Conservation (phyloP, 441 rosid genomes). For the Raphanus hybrid region DNA sequence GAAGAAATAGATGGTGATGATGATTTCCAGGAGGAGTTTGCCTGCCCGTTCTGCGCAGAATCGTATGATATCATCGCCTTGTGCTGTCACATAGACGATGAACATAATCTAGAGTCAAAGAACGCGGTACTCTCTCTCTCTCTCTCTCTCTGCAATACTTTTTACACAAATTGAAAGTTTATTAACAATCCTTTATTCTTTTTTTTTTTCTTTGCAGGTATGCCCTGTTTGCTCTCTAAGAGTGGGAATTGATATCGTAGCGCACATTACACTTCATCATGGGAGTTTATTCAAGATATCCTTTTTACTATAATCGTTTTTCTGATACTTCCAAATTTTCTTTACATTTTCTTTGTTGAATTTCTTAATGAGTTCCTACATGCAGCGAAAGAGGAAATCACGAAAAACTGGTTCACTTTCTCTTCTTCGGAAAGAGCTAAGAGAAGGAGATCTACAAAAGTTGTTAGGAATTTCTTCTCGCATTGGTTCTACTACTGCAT, state of each 20-base stretch:
- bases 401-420: conserved; percentile 79
- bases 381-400: conserved; percentile 89
- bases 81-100: conserved; percentile 96
- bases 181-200: background rate
- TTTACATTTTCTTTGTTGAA: conserved; percentile 20
- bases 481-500: conserved; percentile 61
- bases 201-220: conserved; percentile 56
- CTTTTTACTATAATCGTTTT: conserved; percentile 39
- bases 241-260: conserved; percentile 96
- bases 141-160: background rate
- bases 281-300: conserved; percentile 94
- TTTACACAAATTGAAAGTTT: background rate
- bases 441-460: conserved; percentile 87
- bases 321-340: background rate
- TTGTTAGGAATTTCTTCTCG: conserved; percentile 75
- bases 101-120: conserved; percentile 83
- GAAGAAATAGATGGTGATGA: conserved; percentile 92
- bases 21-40: conserved; percentile 93
- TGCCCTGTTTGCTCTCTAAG: conserved; percentile 89
- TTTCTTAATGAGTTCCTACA: conserved; percentile 72
- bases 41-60: conserved; percentile 95
- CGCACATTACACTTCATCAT: conserved; percentile 91
- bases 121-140: conserved; percentile 71
- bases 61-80: conserved; percentile 87
- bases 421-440: conserved; percentile 80